Conservation (phyloP, 2,329 filamentous ascomycete genomes). For the Cytospora paraplurivora region DNA sequence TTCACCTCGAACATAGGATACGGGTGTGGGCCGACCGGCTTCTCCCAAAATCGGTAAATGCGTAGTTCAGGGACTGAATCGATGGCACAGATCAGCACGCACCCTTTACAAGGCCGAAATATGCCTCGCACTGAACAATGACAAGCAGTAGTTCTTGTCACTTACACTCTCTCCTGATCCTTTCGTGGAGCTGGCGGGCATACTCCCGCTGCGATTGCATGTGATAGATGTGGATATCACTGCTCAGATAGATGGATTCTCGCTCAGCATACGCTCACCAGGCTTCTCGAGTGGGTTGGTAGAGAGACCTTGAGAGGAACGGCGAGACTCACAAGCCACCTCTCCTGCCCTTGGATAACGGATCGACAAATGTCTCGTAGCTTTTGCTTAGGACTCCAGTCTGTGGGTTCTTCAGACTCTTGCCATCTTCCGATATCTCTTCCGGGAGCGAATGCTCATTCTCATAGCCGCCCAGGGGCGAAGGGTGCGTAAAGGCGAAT, state of each 20-base stretch:
- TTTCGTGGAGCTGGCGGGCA: constrained; percentile 72
- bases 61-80: constrained; percentile 77
- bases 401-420: constrained; percentile 71
- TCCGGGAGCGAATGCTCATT: constrained; percentile 56
- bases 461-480: constrained; percentile 61
- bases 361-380: constrained; percentile 69
- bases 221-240: constrained; percentile 86
- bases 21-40: constrained; percentile 79
- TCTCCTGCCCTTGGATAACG: constrained; percentile 64
- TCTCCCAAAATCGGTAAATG: constrained; percentile 77
- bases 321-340: constrained; percentile 67
- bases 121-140: neutral
- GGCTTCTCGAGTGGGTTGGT: neutral
- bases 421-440: constrained; percentile 70
- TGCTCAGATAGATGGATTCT: constrained; percentile 35
- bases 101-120: too few relatives aligned
- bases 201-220: constrained; percentile 67
- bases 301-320: neutral
- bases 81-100: neutral
- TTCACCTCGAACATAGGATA: constrained; percentile 93
- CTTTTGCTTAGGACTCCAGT: constrained; percentile 63
- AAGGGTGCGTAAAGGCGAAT: constrained; percentile 52
- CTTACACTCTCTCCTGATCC: constrained; percentile 78
- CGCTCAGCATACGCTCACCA: neutral
- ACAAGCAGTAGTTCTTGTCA: neutral